Evolutionary conservation across 2,329 filamentous ascomycete genomes (phyloP).

Genomic region (Nemania sp.): DNA sequence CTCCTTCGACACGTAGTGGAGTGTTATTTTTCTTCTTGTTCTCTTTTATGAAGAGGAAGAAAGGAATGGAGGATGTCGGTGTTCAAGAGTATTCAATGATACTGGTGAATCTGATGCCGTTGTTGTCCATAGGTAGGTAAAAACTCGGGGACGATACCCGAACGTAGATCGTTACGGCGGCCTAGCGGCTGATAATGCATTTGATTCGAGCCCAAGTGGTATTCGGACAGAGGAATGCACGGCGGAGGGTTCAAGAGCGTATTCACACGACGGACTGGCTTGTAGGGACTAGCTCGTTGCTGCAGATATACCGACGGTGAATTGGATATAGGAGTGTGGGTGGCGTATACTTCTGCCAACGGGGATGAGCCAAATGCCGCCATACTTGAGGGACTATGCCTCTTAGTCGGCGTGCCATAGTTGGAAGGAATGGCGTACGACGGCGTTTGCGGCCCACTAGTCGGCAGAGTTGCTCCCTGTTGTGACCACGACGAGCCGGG

Average conservation of each 20-base stretch:
- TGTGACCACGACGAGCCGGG: constrained; percentile 47
- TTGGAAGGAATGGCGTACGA: constrained; percentile 38
- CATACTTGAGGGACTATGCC: constrained; percentile 54
- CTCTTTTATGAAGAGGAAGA: too few species aligned
- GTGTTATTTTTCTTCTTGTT: too few species aligned
- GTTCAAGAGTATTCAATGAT: constrained; percentile 15
- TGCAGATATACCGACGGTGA: constrained; percentile 88
- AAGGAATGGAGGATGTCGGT: not conserved
- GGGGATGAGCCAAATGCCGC: constrained; percentile 68
- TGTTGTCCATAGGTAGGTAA: constrained; percentile 27
- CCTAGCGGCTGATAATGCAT: constrained; percentile 85
- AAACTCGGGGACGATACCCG: constrained; percentile 72
- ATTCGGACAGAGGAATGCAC: constrained; percentile 75
- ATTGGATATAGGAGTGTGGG: constrained; percentile 69
- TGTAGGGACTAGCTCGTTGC: constrained; percentile 89
- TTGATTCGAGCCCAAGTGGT: constrained; percentile 68
- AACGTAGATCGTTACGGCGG: constrained; percentile 67
- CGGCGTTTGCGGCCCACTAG: constrained; percentile 40
- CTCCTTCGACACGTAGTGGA: not conserved
- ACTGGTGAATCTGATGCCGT: constrained; percentile 28
- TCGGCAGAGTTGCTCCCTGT: constrained; percentile 39
- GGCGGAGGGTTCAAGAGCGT: constrained; percentile 89
- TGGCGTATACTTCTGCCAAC: constrained; percentile 63
- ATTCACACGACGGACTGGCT: constrained; percentile 85
- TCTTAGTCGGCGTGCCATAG: constrained; percentile 57